A percentile compares a stretch with the other conserved stretches of the same genome.
These are phyloP conservation scores for Pelargonium citronellum DNA, from an alignment of 441 rosid genomes.

Conservation along the genomic window DNA sequence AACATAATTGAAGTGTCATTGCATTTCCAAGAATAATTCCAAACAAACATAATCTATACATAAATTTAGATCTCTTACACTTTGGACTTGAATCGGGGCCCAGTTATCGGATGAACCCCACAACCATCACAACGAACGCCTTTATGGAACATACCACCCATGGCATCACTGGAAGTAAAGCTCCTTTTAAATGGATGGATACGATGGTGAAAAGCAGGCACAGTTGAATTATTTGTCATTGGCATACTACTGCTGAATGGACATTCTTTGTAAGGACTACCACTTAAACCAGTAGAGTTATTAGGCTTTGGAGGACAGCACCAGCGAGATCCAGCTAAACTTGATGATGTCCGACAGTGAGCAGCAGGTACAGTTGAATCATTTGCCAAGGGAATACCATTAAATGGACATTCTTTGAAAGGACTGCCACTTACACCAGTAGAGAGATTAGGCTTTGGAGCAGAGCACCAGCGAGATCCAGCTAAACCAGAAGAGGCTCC, in stretches of 20 bases:
- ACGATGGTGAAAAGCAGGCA: slow-evolving; percentile 15
- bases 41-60: neutral
- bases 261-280: slow-evolving; percentile 34
- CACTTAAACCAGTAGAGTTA: slow-evolving; percentile 19
- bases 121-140: slow-evolving; percentile 86
- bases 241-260: slow-evolving; percentile 56
- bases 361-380: slow-evolving; percentile 15
- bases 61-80: slow-evolving; percentile 49
- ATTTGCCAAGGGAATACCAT: slow-evolving; percentile 36
- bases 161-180: slow-evolving; percentile 23
- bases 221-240: slow-evolving; percentile 20
- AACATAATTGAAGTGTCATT: neutral
- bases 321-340: slow-evolving; percentile 11
- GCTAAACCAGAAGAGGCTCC: slow-evolving; percentile 17
- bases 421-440: slow-evolving; percentile 24
- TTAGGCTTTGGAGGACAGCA: slow-evolving; percentile 10
- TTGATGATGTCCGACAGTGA: too few relatives aligned
- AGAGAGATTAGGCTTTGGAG: slow-evolving; percentile 11
- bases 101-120: slow-evolving; percentile 79
- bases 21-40: neutral
- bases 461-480: slow-evolving; percentile 9
- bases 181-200: slow-evolving; percentile 26
- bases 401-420: slow-evolving; percentile 50
- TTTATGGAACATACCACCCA: slow-evolving; percentile 54
- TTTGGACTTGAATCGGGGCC: slow-evolving; percentile 80